Conservation (phyloP, 371 early-diverging fungal genomes). For the Actinomortierella ambigua region DNA sequence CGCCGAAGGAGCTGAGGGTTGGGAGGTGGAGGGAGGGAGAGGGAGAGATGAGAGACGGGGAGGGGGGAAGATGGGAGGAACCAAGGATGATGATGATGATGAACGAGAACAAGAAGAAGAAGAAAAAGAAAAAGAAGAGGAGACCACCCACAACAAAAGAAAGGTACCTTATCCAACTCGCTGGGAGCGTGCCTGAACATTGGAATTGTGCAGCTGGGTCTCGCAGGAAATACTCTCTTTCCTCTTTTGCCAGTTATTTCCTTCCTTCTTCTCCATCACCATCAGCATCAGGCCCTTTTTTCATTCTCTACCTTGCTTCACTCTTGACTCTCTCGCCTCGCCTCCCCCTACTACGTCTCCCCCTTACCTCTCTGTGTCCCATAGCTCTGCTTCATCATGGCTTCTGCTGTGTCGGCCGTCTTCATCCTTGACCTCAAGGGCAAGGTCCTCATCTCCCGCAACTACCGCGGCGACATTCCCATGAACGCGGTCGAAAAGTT, state of each 20-base stretch:
- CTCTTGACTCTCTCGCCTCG: too few relatives aligned
- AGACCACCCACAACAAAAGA: too few relatives aligned
- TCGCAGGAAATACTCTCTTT: too few relatives aligned
- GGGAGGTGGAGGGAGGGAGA: background rate
- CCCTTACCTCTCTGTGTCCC: too few relatives aligned
- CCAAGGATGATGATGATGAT: background rate
- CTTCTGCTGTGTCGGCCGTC: conserved; percentile 68
- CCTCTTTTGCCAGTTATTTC: too few relatives aligned
- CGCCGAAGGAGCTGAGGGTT: background rate
- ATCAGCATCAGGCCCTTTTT: too few relatives aligned
- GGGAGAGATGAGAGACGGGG: background rate
- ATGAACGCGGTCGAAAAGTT: conserved; percentile 96
- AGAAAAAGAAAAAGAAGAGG: background rate
- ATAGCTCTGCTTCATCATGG: conserved; percentile 46
- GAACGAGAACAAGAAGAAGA: background rate
- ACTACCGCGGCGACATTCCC: conserved; percentile 94
- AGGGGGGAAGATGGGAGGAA: background rate
- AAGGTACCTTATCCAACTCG: too few relatives aligned
- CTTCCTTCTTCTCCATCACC: too few relatives aligned
- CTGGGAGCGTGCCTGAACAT: too few relatives aligned
- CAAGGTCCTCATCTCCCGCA: conserved; percentile 93
- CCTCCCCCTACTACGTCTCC: too few relatives aligned
- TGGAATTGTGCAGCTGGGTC: too few relatives aligned
- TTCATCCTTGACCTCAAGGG: conserved; percentile 95
- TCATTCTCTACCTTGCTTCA: too few relatives aligned